phyloP scores from a whole-genome alignment of 177 flowering plant genomes.

The Vitis hybrid region DNA sequence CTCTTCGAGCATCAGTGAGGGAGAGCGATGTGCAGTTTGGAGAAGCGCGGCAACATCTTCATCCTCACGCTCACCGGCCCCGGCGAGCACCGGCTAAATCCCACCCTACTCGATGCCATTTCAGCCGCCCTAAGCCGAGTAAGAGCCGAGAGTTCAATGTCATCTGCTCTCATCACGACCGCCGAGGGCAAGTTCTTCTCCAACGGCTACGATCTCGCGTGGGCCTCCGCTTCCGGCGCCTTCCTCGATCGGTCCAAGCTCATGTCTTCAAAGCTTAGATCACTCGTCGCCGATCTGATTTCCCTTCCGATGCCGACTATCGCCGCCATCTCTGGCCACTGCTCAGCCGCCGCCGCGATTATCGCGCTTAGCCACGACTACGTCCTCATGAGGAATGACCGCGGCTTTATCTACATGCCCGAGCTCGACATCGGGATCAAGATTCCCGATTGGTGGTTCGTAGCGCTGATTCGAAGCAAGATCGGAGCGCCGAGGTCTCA shows the following conservation, averaged over 20 bases:
- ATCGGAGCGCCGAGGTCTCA: conserved; percentile 22
- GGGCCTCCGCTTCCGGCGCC: conserved; percentile 20
- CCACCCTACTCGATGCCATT: conserved; percentile 41
- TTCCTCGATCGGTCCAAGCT: no score
- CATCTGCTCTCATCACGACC: conserved; percentile 42
- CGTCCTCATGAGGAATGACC: no score
- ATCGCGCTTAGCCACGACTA: no score
- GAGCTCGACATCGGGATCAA: no score
- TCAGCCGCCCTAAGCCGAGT: conserved; percentile 30
- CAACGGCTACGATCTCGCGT: conserved; percentile 57
- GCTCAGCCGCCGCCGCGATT: no score
- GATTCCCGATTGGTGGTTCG: conserved; percentile 18
- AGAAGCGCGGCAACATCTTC: conserved; percentile 44
- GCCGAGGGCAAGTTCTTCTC: conserved; percentile 63
- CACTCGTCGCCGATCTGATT: no score
- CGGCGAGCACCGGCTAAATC: conserved; percentile 58
- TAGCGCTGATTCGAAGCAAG: conserved; percentile 28
- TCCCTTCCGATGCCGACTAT: no score
- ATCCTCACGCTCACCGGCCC: conserved; percentile 46
- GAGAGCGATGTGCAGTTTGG: conserved; percentile 31
- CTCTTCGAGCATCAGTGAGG: not conserved
- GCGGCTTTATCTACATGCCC: no score
- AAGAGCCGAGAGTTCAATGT: conserved; percentile 14
- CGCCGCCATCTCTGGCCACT: no score
- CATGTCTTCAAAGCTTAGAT: no score